phyloP scores from a whole-genome alignment of 1,139 yeast species.

The Yamadazyma conglobata region DNA sequence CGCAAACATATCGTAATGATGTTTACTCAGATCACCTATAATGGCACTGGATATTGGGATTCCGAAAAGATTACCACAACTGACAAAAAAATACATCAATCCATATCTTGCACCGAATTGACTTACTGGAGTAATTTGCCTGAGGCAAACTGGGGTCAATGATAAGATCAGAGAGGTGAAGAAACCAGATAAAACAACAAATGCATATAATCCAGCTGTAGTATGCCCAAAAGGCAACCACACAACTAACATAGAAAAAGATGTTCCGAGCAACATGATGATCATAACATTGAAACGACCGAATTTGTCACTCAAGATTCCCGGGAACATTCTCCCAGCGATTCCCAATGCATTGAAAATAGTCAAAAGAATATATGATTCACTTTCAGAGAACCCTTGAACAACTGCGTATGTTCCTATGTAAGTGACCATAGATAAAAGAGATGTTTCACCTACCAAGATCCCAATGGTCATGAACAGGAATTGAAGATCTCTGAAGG shows the following conservation, averaged over 20 bases:
- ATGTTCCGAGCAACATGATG: slow-evolving; percentile 30
- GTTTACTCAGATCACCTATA: slow-evolving; percentile 29
- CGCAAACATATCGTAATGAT: slow-evolving; percentile 32
- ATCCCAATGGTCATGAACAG: slow-evolving; percentile 29
- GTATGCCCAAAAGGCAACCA: slow-evolving; percentile 40
- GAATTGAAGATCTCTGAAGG: slow-evolving; percentile 22
- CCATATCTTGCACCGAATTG: slow-evolving; percentile 42
- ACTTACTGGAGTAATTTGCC: slow-evolving; percentile 29
- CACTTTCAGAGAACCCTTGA: slow-evolving; percentile 35
- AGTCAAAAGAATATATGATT: slow-evolving; percentile 34
- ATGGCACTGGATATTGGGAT: slow-evolving; percentile 41
- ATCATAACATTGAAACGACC: slow-evolving; percentile 42
- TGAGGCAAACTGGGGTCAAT: slow-evolving; percentile 39
- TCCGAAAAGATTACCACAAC: slow-evolving; percentile 41
- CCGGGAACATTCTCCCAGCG: slow-evolving; percentile 37
- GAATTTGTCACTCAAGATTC: slow-evolving; percentile 31
- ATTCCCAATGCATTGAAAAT: slow-evolving; percentile 40
- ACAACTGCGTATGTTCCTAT: slow-evolving; percentile 43
- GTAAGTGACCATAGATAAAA: slow-evolving; percentile 47
- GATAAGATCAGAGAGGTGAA: slow-evolving; percentile 26
- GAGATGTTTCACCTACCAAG: slow-evolving; percentile 53
- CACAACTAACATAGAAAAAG: slow-evolving; percentile 30
- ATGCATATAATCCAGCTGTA: slow-evolving; percentile 27
- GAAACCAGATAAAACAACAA: slow-evolving; percentile 28
- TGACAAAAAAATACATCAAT: slow-evolving; percentile 32